Conservation (phyloP, 2,329 filamentous ascomycete genomes). For the Madurella fahalii region DNA sequence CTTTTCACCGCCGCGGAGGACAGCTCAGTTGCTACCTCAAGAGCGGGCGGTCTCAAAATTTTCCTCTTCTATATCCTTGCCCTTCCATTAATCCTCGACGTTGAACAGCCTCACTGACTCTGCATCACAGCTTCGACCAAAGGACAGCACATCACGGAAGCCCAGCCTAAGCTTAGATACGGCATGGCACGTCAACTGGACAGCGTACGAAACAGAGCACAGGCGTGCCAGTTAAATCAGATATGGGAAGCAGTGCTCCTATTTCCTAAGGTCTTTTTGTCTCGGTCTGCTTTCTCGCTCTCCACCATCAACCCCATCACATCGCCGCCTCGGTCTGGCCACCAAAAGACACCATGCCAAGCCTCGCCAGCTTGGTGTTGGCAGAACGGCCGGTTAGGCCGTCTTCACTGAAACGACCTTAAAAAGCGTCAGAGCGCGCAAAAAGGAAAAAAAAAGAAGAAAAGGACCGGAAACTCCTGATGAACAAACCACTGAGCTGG, state of each 20-base stretch:
- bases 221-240: neutral
- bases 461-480: neutral
- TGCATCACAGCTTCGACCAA: too few relatives aligned
- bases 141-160: too few relatives aligned
- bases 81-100: too few relatives aligned
- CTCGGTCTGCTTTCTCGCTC: neutral
- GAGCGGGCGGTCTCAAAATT: too few relatives aligned
- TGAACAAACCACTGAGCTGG: neutral
- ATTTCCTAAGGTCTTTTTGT: neutral
- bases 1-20: too few relatives aligned
- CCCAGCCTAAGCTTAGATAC: neutral
- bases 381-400: neutral
- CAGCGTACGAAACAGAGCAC: neutral
- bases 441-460: neutral
- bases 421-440: neutral
- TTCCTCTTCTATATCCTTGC: too few relatives aligned
- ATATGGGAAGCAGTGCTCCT: neutral
- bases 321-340: neutral
- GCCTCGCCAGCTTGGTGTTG: neutral
- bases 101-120: too few relatives aligned
- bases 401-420: neutral
- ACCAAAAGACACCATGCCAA: neutral
- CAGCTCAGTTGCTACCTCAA: too few relatives aligned
- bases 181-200: too few relatives aligned
- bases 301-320: neutral